These are phyloP conservation scores for Chaetomium fimeti DNA, from an alignment of 495 filamentous ascomycete genomes.

Conservation along the genomic window DNA sequence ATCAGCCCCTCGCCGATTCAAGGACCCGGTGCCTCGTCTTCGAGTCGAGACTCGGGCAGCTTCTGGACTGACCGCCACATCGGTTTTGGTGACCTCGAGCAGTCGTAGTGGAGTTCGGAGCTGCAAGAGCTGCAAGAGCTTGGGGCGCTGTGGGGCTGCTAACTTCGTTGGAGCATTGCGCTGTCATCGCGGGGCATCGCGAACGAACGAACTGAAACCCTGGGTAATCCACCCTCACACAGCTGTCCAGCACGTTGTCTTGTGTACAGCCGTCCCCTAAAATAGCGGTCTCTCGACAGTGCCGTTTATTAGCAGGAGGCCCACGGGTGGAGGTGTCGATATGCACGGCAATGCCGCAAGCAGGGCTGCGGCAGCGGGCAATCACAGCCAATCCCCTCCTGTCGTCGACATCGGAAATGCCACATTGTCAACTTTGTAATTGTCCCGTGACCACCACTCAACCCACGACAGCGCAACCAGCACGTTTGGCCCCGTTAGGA, in stretches of 20 bases:
- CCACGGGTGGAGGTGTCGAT: constrained; percentile 16
- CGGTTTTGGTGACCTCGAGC: constrained; percentile 12
- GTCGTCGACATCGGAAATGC: constrained; percentile 16
- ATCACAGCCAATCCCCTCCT: constrained; percentile 21
- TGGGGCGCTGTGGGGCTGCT: constrained; percentile 17
- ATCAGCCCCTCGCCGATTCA: background rate
- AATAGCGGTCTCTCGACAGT: constrained; percentile 24
- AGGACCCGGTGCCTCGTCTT: background rate
- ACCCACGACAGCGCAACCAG: background rate
- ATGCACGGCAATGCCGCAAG: constrained; percentile 26
- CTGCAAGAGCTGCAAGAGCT: constrained; percentile 26
- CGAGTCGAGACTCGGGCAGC: background rate
- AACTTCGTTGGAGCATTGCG: constrained; percentile 28
- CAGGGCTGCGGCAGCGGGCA: constrained; percentile 23
- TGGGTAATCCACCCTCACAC: background rate
- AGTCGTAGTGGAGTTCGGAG: constrained; percentile 22
- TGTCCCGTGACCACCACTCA: constrained; percentile 24
- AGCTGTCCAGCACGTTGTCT: constrained; percentile 9
- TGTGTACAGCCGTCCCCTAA: constrained; percentile 13
- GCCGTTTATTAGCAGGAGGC: constrained; percentile 11
- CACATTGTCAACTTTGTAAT: constrained; percentile 19
- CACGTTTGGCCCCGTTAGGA: background rate
- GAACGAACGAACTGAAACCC: constrained; percentile 15
- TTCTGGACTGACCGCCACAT: constrained; percentile 28
- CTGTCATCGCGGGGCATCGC: constrained; percentile 30